phyloP scores from a whole-genome alignment of 2,329 filamentous ascomycete species.

The Diaporthe citrichinensis region DNA sequence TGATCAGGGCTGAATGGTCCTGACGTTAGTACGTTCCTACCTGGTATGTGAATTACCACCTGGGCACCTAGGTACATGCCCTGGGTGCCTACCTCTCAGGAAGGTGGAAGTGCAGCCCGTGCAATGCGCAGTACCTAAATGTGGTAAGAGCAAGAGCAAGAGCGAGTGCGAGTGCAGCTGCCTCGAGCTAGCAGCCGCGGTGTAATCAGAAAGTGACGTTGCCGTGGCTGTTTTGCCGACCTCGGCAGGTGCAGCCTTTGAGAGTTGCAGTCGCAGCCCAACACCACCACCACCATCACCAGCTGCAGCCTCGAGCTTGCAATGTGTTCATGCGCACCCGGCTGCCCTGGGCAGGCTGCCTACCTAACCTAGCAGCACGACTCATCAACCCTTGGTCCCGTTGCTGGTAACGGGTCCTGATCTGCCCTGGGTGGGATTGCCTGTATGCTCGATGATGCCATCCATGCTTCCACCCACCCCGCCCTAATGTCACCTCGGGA shows the following conservation, averaged over 20 bases:
- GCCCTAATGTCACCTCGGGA: slow-evolving; percentile 32
- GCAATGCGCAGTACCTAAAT: neutral
- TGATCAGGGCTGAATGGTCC: neutral
- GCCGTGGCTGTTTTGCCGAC: neutral
- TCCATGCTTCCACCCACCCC: slow-evolving; percentile 21
- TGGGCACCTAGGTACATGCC: neutral
- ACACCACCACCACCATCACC: neutral
- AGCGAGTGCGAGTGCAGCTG: slow-evolving; percentile 3
- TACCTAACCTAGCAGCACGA: neutral
- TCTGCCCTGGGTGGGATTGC: slow-evolving; percentile 19
- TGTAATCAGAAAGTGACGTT: neutral
- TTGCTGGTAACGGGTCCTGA: neutral
- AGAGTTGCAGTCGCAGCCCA: neutral
- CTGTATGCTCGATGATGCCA: slow-evolving; percentile 28
- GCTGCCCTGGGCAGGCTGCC: too few relatives aligned
- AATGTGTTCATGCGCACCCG: neutral
- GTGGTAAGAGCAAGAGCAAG: neutral
- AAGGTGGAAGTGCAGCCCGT: neutral
- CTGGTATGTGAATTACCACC: neutral
- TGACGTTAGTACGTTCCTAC: neutral
- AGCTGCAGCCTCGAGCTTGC: slow-evolving; percentile 5
- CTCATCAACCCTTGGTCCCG: neutral
- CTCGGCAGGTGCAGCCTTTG: neutral
- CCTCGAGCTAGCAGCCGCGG: neutral
- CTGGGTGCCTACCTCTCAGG: neutral